Evolutionary conservation across 2,329 filamentous ascomycete species (phyloP).

Genomic region (Aspergillus chevalieri): DNA sequence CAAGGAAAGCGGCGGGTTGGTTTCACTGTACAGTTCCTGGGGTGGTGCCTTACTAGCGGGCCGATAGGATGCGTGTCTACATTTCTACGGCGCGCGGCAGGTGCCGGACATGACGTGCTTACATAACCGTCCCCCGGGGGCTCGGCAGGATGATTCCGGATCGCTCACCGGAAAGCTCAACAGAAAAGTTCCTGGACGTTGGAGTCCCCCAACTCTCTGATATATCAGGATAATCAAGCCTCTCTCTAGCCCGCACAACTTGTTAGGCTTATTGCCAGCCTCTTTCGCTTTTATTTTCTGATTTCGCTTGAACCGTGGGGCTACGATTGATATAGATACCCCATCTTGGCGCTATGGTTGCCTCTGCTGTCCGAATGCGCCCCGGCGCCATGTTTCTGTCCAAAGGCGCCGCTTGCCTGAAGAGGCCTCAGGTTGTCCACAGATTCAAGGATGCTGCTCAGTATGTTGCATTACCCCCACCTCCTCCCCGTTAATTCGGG

Average conservation of each 20-base stretch:
- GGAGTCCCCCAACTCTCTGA: slow-evolving; percentile 21
- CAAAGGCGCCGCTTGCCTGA: slow-evolving; percentile 38
- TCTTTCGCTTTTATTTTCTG: slow-evolving; percentile 14
- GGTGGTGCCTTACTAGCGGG: neutral
- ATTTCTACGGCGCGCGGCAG: slow-evolving; percentile 18
- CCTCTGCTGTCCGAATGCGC: slow-evolving; percentile 43
- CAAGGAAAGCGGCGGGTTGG: neutral
- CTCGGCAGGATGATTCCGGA: slow-evolving; percentile 25
- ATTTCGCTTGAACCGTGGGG: slow-evolving; percentile 17
- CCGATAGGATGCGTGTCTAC: slow-evolving; percentile 22
- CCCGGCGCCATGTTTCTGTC: slow-evolving; percentile 38
- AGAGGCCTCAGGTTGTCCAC: slow-evolving; percentile 40
- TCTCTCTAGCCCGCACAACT: slow-evolving; percentile 11
- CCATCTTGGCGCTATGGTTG: slow-evolving; percentile 48
- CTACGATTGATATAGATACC: slow-evolving; percentile 15
- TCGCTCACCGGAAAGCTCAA: slow-evolving; percentile 38
- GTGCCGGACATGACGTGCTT: slow-evolving; percentile 16
- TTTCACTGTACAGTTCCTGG: neutral
- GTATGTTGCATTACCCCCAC: slow-evolving; percentile 23
- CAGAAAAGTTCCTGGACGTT: slow-evolving; percentile 34
- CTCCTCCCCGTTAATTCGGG: neutral
- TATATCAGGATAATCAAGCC: slow-evolving; percentile 19
- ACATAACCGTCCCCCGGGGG: slow-evolving; percentile 15
- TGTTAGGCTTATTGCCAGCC: slow-evolving; percentile 14
- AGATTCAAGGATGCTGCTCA: slow-evolving; percentile 38